These are phyloP conservation scores for Peniophora sp. DNA, from an alignment of 1,284 basidiomycete genomes.

Conservation along the genomic window DNA sequence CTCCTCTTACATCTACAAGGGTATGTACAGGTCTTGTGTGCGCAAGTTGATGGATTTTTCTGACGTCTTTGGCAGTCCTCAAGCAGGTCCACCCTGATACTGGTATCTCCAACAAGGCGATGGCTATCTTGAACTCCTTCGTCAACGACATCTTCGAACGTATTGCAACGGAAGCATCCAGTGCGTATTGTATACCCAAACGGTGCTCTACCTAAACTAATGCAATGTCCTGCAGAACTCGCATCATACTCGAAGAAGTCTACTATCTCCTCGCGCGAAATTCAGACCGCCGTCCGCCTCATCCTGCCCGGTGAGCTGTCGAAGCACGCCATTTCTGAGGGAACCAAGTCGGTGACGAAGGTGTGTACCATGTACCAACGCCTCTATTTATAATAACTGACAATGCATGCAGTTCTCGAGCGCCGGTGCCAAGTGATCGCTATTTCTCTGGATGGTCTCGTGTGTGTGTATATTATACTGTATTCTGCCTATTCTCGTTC, in stretches of 20 bases:
- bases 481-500: constrained; percentile 10
- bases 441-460: background rate
- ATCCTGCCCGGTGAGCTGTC: constrained; percentile 86
- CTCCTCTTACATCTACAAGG: constrained; percentile 93
- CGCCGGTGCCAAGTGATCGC: constrained; percentile 44
- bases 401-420: constrained; percentile 46
- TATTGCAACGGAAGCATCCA: constrained; percentile 85
- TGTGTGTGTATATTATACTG: constrained; percentile 11
- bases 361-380: constrained; percentile 5
- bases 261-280: constrained; percentile 90
- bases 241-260: constrained; percentile 92
- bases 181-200: constrained; percentile 29
- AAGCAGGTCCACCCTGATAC: constrained; percentile 95
- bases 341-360: constrained; percentile 50
- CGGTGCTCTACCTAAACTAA: constrained; percentile 3
- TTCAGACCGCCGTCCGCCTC: constrained; percentile 86
- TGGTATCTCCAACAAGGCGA: constrained; percentile 96
- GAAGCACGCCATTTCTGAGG: constrained; percentile 77
- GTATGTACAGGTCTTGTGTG: constrained; percentile 28
- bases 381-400: background rate
- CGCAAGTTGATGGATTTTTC: constrained; percentile 6
- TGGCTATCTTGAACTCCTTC: constrained; percentile 91
- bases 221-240: constrained; percentile 52
- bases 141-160: constrained; percentile 93
- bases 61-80: constrained; percentile 42